These are phyloP conservation scores for Phlyctochytrium arcticum DNA, from an alignment of 192 early-diverging fungal genomes.

Conservation along the genomic window DNA sequence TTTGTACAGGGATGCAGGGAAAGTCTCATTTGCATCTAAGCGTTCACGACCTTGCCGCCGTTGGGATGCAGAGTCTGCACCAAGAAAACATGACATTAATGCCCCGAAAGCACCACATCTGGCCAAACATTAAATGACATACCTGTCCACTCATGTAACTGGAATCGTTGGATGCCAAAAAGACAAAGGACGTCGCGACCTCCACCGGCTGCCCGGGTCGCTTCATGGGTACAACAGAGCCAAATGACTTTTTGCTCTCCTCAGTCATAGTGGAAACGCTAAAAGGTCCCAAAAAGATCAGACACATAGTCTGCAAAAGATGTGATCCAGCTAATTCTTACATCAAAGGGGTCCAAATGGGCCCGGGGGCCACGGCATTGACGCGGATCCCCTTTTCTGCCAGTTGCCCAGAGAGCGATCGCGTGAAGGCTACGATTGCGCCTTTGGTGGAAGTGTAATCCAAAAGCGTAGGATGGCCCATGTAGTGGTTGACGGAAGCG, in stretches of 20 bases:
- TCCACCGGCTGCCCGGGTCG: constrained; percentile 31
- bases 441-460: constrained; percentile 31
- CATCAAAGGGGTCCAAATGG: constrained; percentile 19
- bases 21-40: not conserved
- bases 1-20: not conserved
- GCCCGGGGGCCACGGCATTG: constrained; percentile 32
- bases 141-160: constrained; percentile 19
- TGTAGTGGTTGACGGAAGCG: constrained; percentile 3
- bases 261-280: constrained; percentile 5
- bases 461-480: constrained; percentile 11
- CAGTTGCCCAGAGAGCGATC: constrained; percentile 28
- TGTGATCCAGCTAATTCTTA: not conserved
- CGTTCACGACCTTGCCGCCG: constrained; percentile 11
- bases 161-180: constrained; percentile 16
- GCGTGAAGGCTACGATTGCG: constrained; percentile 32
- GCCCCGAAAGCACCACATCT: not conserved
- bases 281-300: not conserved
- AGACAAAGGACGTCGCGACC: constrained; percentile 26
- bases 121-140: not conserved
- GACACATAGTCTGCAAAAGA: not conserved
- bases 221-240: constrained; percentile 17
- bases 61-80: constrained; percentile 8
- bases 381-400: constrained; percentile 36
- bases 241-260: constrained; percentile 10
- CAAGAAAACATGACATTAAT: not conserved